Evolutionary conservation across 2,329 filamentous ascomycete species (phyloP).

Genomic region (Stemphylium beticola): DNA sequence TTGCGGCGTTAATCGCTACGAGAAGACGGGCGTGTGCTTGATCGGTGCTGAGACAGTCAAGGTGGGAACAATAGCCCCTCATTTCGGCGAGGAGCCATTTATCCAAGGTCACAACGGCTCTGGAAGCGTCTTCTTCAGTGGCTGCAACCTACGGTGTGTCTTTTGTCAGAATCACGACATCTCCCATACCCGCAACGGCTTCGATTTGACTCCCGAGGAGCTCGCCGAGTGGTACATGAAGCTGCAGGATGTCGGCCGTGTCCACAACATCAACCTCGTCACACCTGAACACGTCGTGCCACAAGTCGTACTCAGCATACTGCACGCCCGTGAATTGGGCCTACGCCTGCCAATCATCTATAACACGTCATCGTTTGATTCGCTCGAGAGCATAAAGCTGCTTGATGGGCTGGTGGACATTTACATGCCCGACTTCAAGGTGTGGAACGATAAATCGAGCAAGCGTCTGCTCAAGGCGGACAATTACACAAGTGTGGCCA

Average conservation of each 20-base stretch:
- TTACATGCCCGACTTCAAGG: constrained; percentile 88
- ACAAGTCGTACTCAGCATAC: constrained; percentile 77
- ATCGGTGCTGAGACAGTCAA: constrained; percentile 75
- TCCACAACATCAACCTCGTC: constrained; percentile 90
- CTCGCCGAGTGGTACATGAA: constrained; percentile 84
- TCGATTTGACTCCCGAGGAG: constrained; percentile 78
- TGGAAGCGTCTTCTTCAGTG: constrained; percentile 81
- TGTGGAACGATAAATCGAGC: constrained; percentile 72
- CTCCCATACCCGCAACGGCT: constrained; percentile 78
- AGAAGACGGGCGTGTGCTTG: constrained; percentile 78
- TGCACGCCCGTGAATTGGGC: constrained; percentile 73
- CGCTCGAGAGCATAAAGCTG: constrained; percentile 71
- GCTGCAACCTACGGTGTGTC: constrained; percentile 76
- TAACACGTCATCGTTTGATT: constrained; percentile 85
- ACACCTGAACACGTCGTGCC: constrained; percentile 88
- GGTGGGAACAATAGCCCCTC: constrained; percentile 83
- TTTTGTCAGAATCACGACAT: constrained; percentile 73
- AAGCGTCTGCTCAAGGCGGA: constrained; percentile 78
- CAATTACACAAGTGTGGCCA: constrained; percentile 73
- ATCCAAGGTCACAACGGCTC: constrained; percentile 82
- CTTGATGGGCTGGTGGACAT: constrained; percentile 84
- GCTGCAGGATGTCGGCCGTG: constrained; percentile 76
- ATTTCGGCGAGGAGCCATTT: constrained; percentile 81
- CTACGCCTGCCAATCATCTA: constrained; percentile 78
- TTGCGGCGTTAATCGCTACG: constrained; percentile 81